Percentiles rank a stretch among this genome's conserved stretches.
phyloP scores from a whole-genome alignment of 352 stramenopile species.

The Phytophthora fragariaefolia region DNA sequence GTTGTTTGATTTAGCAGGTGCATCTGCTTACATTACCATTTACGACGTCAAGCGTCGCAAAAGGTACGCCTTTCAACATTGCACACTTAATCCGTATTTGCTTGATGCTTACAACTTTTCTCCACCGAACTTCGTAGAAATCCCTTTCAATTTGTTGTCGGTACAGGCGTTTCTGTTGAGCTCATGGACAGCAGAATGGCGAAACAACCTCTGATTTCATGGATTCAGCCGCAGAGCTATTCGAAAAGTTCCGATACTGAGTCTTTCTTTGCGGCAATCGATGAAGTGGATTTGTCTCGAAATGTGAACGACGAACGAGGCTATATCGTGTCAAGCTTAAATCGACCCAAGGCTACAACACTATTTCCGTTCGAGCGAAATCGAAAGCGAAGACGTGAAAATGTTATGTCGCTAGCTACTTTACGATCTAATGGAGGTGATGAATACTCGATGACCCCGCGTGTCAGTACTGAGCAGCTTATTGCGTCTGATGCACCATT shows the following conservation, averaged over 20 bases:
- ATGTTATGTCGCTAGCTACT: slow-evolving; percentile 44
- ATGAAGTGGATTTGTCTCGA: slow-evolving; percentile 50
- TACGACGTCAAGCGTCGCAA: slow-evolving; percentile 68
- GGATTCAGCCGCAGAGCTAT: slow-evolving; percentile 46
- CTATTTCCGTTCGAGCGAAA: slow-evolving; percentile 57
- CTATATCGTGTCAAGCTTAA: slow-evolving; percentile 53
- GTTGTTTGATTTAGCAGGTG: slow-evolving; percentile 59
- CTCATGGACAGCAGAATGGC: slow-evolving; percentile 75
- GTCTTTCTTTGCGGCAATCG: slow-evolving; percentile 46
- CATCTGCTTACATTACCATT: slow-evolving; percentile 51
- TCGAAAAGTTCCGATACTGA: slow-evolving; percentile 23
- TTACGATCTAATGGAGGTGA: slow-evolving; percentile 45
- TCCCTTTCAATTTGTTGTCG: slow-evolving; percentile 78
- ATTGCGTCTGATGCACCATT: slow-evolving; percentile 63
- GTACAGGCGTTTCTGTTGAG: slow-evolving; percentile 69
- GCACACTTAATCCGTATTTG: background rate
- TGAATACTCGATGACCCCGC: slow-evolving; percentile 35
- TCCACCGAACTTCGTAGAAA: slow-evolving; percentile 37
- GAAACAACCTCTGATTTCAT: slow-evolving; percentile 64
- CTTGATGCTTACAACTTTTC: background rate
- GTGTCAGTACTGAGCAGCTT: slow-evolving; percentile 48
- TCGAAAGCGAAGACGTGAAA: slow-evolving; percentile 28
- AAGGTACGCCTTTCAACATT: slow-evolving; percentile 38
- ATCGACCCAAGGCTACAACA: slow-evolving; percentile 46
- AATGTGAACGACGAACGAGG: slow-evolving; percentile 39